These are phyloP conservation scores for Balamuthia mandrillaris DNA, from an alignment of 208 protist species.

Conservation along the genomic window DNA sequence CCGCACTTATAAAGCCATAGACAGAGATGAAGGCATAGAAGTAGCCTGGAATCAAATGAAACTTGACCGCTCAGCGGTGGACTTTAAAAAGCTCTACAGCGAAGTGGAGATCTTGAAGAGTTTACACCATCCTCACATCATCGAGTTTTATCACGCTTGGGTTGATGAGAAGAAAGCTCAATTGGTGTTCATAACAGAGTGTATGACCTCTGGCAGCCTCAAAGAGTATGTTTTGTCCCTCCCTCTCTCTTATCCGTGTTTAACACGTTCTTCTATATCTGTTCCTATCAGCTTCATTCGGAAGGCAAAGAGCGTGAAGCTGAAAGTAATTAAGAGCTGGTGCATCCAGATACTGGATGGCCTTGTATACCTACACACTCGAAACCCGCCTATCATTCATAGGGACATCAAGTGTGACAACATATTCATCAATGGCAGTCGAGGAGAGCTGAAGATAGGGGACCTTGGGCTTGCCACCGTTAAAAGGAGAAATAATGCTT, in stretches of 20 bases:
- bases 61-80: not conserved
- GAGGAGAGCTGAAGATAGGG: conserved; percentile 77
- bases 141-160: conserved; percentile 77
- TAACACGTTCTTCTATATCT: too few relatives aligned
- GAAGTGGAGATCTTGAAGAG: conserved; percentile 74
- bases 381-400: too few relatives aligned
- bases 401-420: too few relatives aligned
- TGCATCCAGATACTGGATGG: conserved; percentile 77
- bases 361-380: conserved; percentile 75
- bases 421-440: conserved; percentile 80
- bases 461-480: conserved; percentile 70
- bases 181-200: conserved; percentile 81
- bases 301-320: too few relatives aligned
- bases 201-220: conserved; percentile 77
- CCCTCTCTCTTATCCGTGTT: too few relatives aligned
- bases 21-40: conserved; percentile 76
- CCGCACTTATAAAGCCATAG: conserved; percentile 74
- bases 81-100: conserved; percentile 42
- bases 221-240: too few relatives aligned
- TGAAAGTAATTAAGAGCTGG: conserved; percentile 71
- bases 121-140: conserved; percentile 76
- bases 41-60: conserved; percentile 82
- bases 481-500: conserved; percentile 27
- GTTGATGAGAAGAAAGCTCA: conserved; percentile 33
- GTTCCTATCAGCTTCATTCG: too few relatives aligned